These are phyloP conservation scores for Cryptococcus sp. DNA, from an alignment of 1,284 basidiomycete genomes.

Conservation along the genomic window DNA sequence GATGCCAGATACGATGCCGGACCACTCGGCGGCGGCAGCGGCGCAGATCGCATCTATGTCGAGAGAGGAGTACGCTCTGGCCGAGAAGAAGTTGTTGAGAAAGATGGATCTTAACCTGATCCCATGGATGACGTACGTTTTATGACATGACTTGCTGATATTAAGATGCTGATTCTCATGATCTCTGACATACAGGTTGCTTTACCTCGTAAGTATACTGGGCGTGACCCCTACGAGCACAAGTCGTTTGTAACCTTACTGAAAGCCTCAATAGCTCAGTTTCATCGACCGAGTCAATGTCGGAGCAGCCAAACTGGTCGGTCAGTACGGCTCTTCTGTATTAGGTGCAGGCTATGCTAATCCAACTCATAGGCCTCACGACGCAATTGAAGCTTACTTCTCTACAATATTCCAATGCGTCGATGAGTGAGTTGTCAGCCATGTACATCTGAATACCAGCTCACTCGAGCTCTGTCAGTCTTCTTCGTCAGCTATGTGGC, in stretches of 20 bases:
- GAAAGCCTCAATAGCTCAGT: slow-evolving; percentile 5
- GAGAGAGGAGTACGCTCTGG: slow-evolving; percentile 42
- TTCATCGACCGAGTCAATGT: slow-evolving; percentile 54
- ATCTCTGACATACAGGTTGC: slow-evolving; percentile 22
- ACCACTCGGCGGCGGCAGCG: slow-evolving; percentile 13
- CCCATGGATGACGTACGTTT: slow-evolving; percentile 53
- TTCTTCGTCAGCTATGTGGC: slow-evolving; percentile 53
- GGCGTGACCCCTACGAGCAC: not conserved
- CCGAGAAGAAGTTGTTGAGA: slow-evolving; percentile 47
- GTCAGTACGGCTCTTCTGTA: slow-evolving; percentile 14
- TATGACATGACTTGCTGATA: not conserved
- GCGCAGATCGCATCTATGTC: slow-evolving; percentile 32
- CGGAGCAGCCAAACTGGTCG: slow-evolving; percentile 51
- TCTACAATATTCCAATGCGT: slow-evolving; percentile 49
- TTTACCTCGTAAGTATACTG: slow-evolving; percentile 37
- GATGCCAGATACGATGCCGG: slow-evolving; percentile 18
- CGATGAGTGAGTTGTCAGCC: slow-evolving; percentile 38
- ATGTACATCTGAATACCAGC: not conserved
- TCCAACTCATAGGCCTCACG: slow-evolving; percentile 31
- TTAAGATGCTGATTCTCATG: not conserved
- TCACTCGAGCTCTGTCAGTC: slow-evolving; percentile 19
- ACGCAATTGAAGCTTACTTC: slow-evolving; percentile 50
- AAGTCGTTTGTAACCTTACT: slow-evolving; percentile 40
- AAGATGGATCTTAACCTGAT: slow-evolving; percentile 50
- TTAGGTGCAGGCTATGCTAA: not conserved